Evolutionary conservation across 2,329 filamentous ascomycete species (phyloP), one percentile per base, ranked within the genome.

Genomic region (Monilinia vaccinii-corymbosi): DNA sequence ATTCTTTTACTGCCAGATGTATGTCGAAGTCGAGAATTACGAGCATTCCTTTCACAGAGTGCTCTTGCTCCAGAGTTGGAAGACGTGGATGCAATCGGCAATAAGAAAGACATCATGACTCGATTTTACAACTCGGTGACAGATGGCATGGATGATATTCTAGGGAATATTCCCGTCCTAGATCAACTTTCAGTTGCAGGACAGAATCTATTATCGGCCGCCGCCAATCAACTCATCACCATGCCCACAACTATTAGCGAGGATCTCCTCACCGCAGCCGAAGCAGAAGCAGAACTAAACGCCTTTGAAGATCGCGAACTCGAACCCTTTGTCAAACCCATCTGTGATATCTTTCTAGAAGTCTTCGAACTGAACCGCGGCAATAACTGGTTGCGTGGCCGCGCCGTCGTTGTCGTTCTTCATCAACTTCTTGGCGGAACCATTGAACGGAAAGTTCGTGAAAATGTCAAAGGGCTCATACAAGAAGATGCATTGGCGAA

Each of bases 271-370:
- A 75, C 75, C 9, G 78, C 82, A 2, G 82, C 85, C 2, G 94
- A 97, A 75, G 94, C 92, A 0, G 92, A 97, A 74, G 93, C 93
- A 0, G 94, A 97, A 73, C 78, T 99, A 52, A 89, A 92, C 61
- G 93, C 93, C 0, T 97, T 96, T 69, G 93, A 97, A 74, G 87
- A 89, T 71, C 87, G 86, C 69, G 91, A 96, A 68, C 79, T 91
- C 2, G 91, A 96, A 71, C 94, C 94, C 1, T 97, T 99, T 70
- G 94, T 99, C 69, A 99, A 97, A 72, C 95, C 94, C 4, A 97
- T 99, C 63, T 97, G 92, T 74, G 94, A 99, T 73, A 86, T 99
- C 62, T 99, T 99, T 75, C 82, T 99, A 18, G 94, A 99, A 72
- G 84, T 91, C 0, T 99, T 99, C 70, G 92, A 96, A 70, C 81